A percentile compares a stretch with the other conserved stretches of the same genome.
Conservation (phyloP, 108 stramenopile genomes). For the Skeletonema tropicum region DNA sequence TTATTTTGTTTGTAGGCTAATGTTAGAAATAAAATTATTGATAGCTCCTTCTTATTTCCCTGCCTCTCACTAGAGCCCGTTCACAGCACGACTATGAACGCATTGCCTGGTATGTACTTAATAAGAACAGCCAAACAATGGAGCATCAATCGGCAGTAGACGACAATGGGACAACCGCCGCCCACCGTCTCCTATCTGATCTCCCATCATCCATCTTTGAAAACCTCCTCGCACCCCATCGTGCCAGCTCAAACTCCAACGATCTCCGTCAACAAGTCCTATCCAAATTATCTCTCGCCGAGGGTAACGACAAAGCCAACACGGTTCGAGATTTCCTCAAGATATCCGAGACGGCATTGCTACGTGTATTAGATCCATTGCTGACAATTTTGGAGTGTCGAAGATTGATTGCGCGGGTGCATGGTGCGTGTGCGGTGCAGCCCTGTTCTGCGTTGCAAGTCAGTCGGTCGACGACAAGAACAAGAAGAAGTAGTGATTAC, state of each 20-base stretch:
- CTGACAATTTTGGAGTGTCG: conserved; percentile 70
- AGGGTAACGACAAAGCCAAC: neutral
- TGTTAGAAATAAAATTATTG: too few relatives aligned
- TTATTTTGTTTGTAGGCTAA: neutral
- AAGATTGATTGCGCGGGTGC: conserved; percentile 48
- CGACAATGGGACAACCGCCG: conserved; percentile 24
- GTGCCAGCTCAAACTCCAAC: conserved; percentile 4
- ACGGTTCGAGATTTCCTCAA: conserved; percentile 69
- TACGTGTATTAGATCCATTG: conserved; percentile 72
- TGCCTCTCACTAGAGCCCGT: too few relatives aligned
- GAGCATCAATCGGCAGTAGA: conserved; percentile 10
- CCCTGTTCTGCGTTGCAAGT: conserved; percentile 46
- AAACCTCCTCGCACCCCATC: conserved; percentile 42
- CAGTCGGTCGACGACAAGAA: conserved; percentile 12
- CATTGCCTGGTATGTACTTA: too few relatives aligned
- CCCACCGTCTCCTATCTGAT: conserved; percentile 59
- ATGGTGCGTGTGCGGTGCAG: conserved; percentile 43
- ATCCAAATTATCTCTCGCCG: conserved; percentile 18
- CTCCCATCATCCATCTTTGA: conserved; percentile 69
- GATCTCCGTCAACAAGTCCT: conserved; percentile 40
- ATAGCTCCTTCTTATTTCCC: too few relatives aligned
- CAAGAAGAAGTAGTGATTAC: neutral
- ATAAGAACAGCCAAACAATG: neutral
- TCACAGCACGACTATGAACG: too few relatives aligned
- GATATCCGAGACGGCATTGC: conserved; percentile 43